Conservation (phyloP, 805 yeast genomes). For the fission yeast (Schizosaccharomyces pombe) region DNA sequence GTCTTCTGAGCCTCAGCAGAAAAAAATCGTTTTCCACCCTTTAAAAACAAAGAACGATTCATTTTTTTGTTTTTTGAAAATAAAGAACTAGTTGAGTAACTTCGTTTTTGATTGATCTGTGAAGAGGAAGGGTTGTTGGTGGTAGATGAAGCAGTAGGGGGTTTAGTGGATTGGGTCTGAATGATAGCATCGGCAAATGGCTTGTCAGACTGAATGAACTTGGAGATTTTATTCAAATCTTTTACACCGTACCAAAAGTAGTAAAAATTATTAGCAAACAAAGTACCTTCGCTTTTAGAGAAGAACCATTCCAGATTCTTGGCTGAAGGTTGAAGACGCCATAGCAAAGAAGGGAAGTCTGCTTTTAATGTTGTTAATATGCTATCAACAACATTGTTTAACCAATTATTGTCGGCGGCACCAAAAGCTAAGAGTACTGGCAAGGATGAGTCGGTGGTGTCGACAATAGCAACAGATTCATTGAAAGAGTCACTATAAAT, state of each 20-base stretch:
- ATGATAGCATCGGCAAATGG: not conserved
- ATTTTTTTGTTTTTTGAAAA: not conserved
- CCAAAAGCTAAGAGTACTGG: conserved; percentile 67
- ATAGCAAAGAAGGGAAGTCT: conserved; percentile 51
- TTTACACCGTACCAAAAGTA: conserved; percentile 86
- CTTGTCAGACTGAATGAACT: conserved; percentile 24
- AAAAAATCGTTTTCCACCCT: not conserved
- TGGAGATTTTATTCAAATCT: conserved; percentile 32
- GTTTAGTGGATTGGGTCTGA: too few relatives aligned
- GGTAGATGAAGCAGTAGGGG: not conserved
- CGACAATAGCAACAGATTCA: conserved; percentile 39
- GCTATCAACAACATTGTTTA: conserved; percentile 88
- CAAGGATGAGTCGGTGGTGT: conserved; percentile 23
- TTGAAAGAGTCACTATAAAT: conserved; percentile 89
- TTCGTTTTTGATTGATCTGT: not conserved
- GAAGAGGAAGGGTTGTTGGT: not conserved
- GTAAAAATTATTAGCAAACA: conserved; percentile 66
- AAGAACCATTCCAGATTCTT: conserved; percentile 81
- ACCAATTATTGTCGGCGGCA: conserved; percentile 82
- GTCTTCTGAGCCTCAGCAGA: not conserved
- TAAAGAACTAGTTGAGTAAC: not conserved
- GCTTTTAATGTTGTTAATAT: conserved; percentile 61
- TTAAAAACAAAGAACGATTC: not conserved
- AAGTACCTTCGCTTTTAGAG: conserved; percentile 81
- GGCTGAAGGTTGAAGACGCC: conserved; percentile 81